Evolutionary conservation across 1,284 basidiomycete genomes (phyloP).

Genomic region (Porogramme epimiltina): DNA sequence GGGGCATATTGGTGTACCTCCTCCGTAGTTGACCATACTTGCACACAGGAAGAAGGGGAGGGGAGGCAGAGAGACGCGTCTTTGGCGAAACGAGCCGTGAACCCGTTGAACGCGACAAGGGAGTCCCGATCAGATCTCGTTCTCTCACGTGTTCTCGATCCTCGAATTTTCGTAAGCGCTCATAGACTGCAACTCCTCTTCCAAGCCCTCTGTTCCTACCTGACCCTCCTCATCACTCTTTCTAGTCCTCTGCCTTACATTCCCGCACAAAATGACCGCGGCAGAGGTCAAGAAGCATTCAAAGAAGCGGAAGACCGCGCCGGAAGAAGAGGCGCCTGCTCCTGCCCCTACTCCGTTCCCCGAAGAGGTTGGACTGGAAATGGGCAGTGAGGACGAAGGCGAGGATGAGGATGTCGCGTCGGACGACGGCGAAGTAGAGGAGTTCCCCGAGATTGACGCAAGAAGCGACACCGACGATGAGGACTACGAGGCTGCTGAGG

Average conservation of each 20-base stretch:
- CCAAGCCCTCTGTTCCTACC: neutral
- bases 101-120: constrained; percentile 7
- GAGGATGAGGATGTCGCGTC: constrained; percentile 47
- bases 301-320: constrained; percentile 61
- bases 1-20: constrained; percentile 46
- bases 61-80: constrained; percentile 29
- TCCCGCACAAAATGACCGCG: constrained; percentile 44
- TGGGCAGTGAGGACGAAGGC: constrained; percentile 72
- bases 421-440: constrained; percentile 46
- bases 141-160: constrained; percentile 18
- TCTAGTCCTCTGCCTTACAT: neutral
- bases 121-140: constrained; percentile 35
- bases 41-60: neutral
- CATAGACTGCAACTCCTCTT: neutral
- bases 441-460: constrained; percentile 59
- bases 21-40: constrained; percentile 72
- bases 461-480: constrained; percentile 51
- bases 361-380: constrained; percentile 55
- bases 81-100: constrained; percentile 16
- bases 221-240: constrained; percentile 3
- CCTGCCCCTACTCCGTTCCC: constrained; percentile 34
- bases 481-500: constrained; percentile 39
- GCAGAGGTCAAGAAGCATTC: constrained; percentile 34
- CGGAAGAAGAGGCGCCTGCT: constrained; percentile 22
- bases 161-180: constrained; percentile 25